phyloP scores from a whole-genome alignment of 2,329 filamentous ascomycete species.

The Nannizzia gypsea region DNA sequence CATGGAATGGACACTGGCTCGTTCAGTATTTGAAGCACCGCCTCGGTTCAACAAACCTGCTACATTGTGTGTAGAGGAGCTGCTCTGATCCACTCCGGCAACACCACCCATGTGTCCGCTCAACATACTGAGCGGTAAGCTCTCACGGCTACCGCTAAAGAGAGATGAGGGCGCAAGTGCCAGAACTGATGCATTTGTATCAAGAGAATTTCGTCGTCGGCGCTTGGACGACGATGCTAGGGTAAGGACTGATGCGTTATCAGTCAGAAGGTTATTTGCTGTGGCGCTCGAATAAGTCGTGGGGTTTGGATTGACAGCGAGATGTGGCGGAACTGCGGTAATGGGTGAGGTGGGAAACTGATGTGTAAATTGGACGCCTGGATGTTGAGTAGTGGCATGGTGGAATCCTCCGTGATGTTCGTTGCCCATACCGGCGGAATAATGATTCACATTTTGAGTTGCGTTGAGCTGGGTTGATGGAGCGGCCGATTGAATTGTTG shows the following conservation, averaged over 20 bases:
- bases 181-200: constrained; percentile 55
- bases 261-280: constrained; percentile 52
- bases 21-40: constrained; percentile 43
- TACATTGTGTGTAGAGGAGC: constrained; percentile 30
- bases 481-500: constrained; percentile 52
- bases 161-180: constrained; percentile 52
- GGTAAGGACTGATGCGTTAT: constrained; percentile 55
- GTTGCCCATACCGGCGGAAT: constrained; percentile 9
- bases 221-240: constrained; percentile 54
- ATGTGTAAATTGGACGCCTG: constrained; percentile 44
- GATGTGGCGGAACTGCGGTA: constrained; percentile 50
- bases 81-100: constrained; percentile 29
- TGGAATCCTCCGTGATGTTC: constrained; percentile 15
- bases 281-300: constrained; percentile 50
- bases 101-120: constrained; percentile 37
- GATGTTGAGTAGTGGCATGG: constrained; percentile 27
- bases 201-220: constrained; percentile 50
- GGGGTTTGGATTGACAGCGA: constrained; percentile 36
- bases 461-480: constrained; percentile 39
- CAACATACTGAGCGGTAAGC: constrained; percentile 50
- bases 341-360: constrained; percentile 49
- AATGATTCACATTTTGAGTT: constrained; percentile 18
- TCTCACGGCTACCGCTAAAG: constrained; percentile 53
- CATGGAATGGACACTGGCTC: constrained; percentile 58
- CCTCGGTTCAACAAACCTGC: constrained; percentile 34